Evolutionary conservation across 331 rosid species (phyloP).

Genomic region (Arachis monticola): DNA sequence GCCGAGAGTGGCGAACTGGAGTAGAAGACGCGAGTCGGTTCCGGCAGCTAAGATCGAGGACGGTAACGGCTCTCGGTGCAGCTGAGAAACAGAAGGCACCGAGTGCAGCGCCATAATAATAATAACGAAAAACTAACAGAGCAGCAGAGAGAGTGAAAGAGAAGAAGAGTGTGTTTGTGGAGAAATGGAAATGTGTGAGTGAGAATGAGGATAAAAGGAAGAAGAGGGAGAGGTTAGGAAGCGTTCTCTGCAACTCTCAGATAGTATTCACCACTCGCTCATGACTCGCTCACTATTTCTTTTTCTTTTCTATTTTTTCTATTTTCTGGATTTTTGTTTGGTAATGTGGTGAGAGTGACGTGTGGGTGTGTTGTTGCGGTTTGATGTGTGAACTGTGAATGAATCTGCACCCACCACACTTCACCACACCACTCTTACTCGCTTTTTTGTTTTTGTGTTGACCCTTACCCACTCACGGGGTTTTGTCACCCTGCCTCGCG

Average conservation of each 20-base stretch:
- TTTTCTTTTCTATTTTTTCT: background rate
- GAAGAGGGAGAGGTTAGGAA: conserved; percentile 49
- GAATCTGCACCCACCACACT: background rate
- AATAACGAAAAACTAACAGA: too few species aligned
- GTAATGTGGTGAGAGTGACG: conserved; percentile 1
- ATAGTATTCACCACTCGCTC: background rate
- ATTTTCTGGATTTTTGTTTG: conserved; percentile 26
- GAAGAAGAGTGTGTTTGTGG: conserved; percentile 32
- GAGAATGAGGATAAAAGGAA: conserved; percentile 54
- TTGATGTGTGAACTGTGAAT: background rate
- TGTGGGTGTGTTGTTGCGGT: background rate
- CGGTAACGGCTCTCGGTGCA: conserved; percentile 47
- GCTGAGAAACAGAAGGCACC: conserved; percentile 53
- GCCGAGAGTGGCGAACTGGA: conserved; percentile 60
- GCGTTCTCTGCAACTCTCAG: conserved; percentile 40
- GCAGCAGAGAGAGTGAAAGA: background rate
- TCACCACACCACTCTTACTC: background rate
- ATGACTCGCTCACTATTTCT: background rate
- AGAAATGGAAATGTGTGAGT: conserved; percentile 42
- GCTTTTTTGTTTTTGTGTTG: background rate
- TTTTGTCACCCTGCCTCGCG: conserved; percentile 17
- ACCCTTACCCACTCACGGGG: conserved; percentile 5
- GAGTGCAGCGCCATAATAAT: conserved; percentile 66
- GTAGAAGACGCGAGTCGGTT: conserved; percentile 33
- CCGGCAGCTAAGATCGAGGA: conserved; percentile 36